phyloP scores from a whole-genome alignment of 768 basidiomycete species.

The Pleurotus salmoneostramineus region DNA sequence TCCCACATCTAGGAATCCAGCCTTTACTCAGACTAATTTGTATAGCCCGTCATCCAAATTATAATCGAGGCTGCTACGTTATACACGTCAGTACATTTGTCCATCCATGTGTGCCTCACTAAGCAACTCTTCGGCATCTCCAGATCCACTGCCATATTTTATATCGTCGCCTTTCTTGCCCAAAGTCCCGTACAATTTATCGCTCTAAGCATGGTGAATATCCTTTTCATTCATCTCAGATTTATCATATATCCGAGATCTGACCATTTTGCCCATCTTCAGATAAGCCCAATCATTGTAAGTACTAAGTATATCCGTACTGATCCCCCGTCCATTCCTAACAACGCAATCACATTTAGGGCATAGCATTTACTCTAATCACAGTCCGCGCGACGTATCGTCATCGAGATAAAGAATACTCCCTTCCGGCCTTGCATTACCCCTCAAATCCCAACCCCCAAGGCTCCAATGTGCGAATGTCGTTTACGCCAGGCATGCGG shows the following conservation, averaged over 20 bases:
- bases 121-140: neutral
- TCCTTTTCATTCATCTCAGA: neutral
- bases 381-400: neutral
- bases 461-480: too few species aligned
- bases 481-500: too few species aligned
- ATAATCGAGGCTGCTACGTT: neutral
- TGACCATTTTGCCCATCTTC: neutral
- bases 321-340: too few species aligned
- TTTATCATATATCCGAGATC: too few species aligned
- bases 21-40: too few species aligned
- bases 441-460: neutral
- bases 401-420: neutral
- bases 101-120: too few species aligned
- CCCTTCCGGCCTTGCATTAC: neutral
- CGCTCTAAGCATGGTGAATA: neutral
- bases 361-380: neutral
- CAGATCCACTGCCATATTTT: neutral
- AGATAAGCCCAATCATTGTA: constrained; percentile 1
- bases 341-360: neutral
- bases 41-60: neutral
- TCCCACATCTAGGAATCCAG: neutral
- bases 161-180: neutral
- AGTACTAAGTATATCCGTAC: neutral
- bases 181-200: neutral
- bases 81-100: neutral